A percentile compares a stretch with the other conserved stretches of the same genome.
phyloP scores from a whole-genome alignment of 2,329 filamentous ascomycete genomes.

The Grosmannia clavigera region DNA sequence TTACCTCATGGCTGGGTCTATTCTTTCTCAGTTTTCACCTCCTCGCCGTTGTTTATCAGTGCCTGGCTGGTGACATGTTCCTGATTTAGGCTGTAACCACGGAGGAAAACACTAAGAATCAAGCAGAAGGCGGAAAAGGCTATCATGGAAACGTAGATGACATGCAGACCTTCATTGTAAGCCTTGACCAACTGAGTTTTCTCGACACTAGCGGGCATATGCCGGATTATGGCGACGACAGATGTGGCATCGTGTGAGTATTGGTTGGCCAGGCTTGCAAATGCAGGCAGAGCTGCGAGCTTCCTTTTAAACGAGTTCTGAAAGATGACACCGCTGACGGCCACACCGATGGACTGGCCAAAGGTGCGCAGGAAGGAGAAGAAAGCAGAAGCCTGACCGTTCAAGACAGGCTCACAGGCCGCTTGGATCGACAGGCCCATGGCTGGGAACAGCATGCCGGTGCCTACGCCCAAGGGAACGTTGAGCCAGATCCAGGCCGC shows the following conservation, averaged over 20 bases:
- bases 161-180: conserved; percentile 40
- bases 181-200: conserved; percentile 20
- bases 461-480: conserved; percentile 22
- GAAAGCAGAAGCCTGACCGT: conserved; percentile 25
- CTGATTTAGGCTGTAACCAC: conserved; percentile 34
- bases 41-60: conserved; percentile 18
- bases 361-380: conserved; percentile 28
- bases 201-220: conserved; percentile 30
- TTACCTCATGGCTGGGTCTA: conserved; percentile 1
- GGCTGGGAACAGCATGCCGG: conserved; percentile 26
- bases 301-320: conserved; percentile 20
- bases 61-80: conserved; percentile 35
- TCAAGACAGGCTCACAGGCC: conserved; percentile 22
- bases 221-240: conserved; percentile 41
- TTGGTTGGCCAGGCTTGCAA: conserved; percentile 18
- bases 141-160: conserved; percentile 41
- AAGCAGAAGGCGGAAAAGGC: conserved; percentile 37
- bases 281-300: conserved; percentile 7
- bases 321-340: conserved; percentile 27
- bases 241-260: conserved; percentile 42
- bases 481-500: conserved; percentile 23
- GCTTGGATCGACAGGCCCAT: conserved; percentile 28
- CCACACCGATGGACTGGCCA: conserved; percentile 28
- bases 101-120: conserved; percentile 37
- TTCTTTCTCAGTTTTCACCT: neutral